These are phyloP conservation scores for Symbiodinium natans DNA, from an alignment of 73 alveolate genomes.

Conservation along the genomic window DNA sequence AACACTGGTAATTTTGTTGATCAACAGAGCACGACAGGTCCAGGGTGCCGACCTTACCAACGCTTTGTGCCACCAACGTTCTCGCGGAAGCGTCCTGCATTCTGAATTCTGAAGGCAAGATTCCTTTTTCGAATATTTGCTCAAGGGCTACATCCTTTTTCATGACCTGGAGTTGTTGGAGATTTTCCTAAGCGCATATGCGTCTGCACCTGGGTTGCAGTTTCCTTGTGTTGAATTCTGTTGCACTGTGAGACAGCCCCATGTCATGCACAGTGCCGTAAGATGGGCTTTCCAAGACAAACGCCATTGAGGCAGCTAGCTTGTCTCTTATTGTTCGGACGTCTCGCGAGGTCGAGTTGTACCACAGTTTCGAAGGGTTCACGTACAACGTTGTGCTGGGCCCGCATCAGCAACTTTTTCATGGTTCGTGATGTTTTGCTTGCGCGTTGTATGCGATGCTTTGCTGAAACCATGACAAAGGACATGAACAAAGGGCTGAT, in stretches of 20 bases:
- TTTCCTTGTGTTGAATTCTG: not conserved
- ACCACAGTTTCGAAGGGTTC: slow-evolving; percentile 86
- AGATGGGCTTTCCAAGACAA: too few species aligned
- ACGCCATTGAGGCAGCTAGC: too few species aligned
- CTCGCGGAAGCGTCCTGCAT: too few species aligned
- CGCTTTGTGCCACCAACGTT: too few species aligned
- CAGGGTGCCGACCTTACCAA: too few species aligned
- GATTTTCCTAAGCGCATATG: slow-evolving; percentile 69
- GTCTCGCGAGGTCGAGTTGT: slow-evolving; percentile 51
- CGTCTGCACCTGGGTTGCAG: not conserved
- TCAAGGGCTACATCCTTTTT: slow-evolving; percentile 84
- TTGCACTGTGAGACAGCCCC: too few species aligned
- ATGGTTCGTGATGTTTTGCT: not conserved
- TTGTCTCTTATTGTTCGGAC: too few species aligned
- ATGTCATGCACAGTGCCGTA: too few species aligned
- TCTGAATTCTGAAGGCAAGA: slow-evolving; percentile 30
- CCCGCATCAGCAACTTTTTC: not conserved
- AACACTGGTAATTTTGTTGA: slow-evolving; percentile 73
- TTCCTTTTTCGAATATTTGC: slow-evolving; percentile 49
- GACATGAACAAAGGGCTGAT: slow-evolving; percentile 75
- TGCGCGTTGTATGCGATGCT: not conserved
- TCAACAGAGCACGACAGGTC: slow-evolving; percentile 76
- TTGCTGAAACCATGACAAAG: too few species aligned
- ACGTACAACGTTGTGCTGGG: slow-evolving; percentile 44
- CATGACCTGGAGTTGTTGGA: slow-evolving; percentile 59